Conservation (phyloP, 2,329 filamentous ascomycete species). For the Lecanicillium sp. region DNA sequence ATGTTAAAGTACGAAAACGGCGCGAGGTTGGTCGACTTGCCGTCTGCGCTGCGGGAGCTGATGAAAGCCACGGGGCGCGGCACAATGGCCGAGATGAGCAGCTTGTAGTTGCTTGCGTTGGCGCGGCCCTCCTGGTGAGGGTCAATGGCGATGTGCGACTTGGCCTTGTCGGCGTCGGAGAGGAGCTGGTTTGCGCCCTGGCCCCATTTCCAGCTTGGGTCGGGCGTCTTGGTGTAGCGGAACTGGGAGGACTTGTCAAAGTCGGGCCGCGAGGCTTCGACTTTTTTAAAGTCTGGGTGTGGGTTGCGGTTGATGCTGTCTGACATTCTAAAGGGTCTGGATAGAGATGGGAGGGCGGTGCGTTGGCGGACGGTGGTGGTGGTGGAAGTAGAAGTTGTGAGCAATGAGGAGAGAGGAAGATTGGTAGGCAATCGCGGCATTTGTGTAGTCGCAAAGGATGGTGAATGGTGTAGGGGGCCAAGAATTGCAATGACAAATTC, state of each 20-base stretch:
- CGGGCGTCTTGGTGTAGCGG: constrained; percentile 53
- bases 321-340: constrained; percentile 14
- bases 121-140: constrained; percentile 65
- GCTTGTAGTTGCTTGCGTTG: constrained; percentile 74
- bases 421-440: too few species aligned
- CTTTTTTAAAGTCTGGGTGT: constrained; percentile 66
- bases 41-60: constrained; percentile 50
- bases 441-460: too few species aligned
- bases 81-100: constrained; percentile 74
- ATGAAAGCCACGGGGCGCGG: constrained; percentile 71
- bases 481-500: too few species aligned
- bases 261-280: constrained; percentile 56
- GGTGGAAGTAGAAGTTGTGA: constrained; percentile 1
- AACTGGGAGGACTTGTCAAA: constrained; percentile 44
- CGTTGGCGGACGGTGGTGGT: constrained; percentile 3
- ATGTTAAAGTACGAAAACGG: constrained; percentile 85
- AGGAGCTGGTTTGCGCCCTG: constrained; percentile 50
- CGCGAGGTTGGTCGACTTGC: constrained; percentile 61
- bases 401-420: not conserved
- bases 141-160: constrained; percentile 67
- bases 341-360: not conserved
- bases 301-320: constrained; percentile 47
- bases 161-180: constrained; percentile 18
- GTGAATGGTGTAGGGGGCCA: too few species aligned
- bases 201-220: constrained; percentile 58